Evolutionary conservation across 2,329 filamentous ascomycete species (phyloP).

Genomic region (Diplodia seriata): DNA sequence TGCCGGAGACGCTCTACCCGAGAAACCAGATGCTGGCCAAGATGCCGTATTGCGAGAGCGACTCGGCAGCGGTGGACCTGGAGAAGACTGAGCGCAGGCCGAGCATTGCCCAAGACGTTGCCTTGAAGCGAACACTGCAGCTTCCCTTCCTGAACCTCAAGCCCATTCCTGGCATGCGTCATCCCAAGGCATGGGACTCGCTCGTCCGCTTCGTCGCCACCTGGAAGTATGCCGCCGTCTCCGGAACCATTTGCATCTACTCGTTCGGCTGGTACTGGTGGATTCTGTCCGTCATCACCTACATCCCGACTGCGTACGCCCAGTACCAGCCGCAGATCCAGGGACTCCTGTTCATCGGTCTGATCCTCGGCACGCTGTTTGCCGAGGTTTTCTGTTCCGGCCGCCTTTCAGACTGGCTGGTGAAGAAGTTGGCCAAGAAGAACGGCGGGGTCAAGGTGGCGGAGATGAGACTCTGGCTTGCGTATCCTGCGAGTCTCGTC

Average conservation of each 20-base stretch:
- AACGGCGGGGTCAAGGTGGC: constrained; percentile 55
- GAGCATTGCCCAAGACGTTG: constrained; percentile 33
- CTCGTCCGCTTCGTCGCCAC: constrained; percentile 55
- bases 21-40: constrained; percentile 56
- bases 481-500: constrained; percentile 60
- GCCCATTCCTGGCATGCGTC: constrained; percentile 59
- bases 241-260: constrained; percentile 57
- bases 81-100: constrained; percentile 37
- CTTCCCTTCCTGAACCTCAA: constrained; percentile 56
- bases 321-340: constrained; percentile 58
- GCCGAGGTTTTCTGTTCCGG: constrained; percentile 62
- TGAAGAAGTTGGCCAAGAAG: constrained; percentile 54
- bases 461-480: constrained; percentile 64
- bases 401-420: constrained; percentile 59
- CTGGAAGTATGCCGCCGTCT: constrained; percentile 56
- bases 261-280: constrained; percentile 66
- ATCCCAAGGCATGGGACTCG: constrained; percentile 58
- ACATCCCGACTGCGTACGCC: constrained; percentile 61
- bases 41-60: constrained; percentile 44
- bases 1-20: constrained; percentile 65
- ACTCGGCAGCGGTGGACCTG: constrained; percentile 30
- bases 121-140: constrained; percentile 50
- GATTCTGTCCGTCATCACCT: constrained; percentile 61
- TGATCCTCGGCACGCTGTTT: constrained; percentile 61
- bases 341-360: constrained; percentile 61